These are phyloP conservation scores for Apophysomyces sp. DNA, from an alignment of 371 early-diverging fungal genomes.

Conservation along the genomic window DNA sequence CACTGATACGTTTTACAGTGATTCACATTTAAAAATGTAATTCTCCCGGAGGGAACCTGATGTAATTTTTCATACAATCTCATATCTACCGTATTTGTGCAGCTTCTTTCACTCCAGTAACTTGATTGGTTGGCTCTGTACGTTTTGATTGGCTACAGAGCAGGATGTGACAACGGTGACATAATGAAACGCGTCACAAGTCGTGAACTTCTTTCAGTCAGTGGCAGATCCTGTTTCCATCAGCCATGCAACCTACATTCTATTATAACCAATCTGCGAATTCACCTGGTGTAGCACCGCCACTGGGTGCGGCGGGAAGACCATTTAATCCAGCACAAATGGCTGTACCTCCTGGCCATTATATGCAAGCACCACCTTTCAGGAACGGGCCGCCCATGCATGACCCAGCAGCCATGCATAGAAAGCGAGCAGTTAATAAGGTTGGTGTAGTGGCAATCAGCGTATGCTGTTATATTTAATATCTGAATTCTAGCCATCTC, in stretches of 20 bases:
- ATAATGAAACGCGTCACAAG: background rate
- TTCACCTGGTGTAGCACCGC: background rate
- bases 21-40: too few species aligned
- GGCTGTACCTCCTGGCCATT: conserved; percentile 10
- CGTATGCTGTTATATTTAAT: background rate
- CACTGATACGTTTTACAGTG: too few species aligned
- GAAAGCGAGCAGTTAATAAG: conserved; percentile 12
- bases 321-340: conserved; percentile 17
- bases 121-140: too few species aligned
- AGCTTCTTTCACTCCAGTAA: too few species aligned
- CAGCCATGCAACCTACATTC: conserved; percentile 26
- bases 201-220: background rate
- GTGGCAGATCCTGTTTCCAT: background rate
- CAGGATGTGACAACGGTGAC: background rate
- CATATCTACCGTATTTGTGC: too few species aligned
- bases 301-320: conserved; percentile 9
- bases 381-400: conserved; percentile 12
- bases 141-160: background rate
- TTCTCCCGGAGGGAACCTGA: too few species aligned
- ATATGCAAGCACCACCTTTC: conserved; percentile 17
- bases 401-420: conserved; percentile 20
- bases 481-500: background rate
- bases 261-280: conserved; percentile 29
- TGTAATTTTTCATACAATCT: too few species aligned
- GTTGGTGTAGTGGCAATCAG: background rate